Base-by-base conservation (phyloP, 805 yeast genomes). In the Myxozyma melibiosi region DNA sequence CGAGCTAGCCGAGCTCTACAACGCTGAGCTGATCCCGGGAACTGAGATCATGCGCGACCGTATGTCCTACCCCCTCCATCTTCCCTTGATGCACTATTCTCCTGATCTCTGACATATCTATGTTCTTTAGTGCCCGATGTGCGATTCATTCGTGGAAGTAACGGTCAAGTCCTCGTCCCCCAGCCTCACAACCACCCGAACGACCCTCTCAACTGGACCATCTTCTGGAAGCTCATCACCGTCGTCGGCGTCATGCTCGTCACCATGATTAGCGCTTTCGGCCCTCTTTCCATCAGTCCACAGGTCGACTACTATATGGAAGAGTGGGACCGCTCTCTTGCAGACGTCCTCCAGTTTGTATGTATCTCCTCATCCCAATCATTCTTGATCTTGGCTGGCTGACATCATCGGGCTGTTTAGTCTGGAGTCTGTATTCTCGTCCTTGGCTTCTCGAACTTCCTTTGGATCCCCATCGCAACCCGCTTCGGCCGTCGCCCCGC, bases 151-250 rank as follows among this genome's bases (percentile, higher is more conserved):
- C 47, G 18, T 6, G 33, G 9, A 14, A 11, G 42, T 5, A n/a
- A 33, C 4, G 42, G 51, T 8, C 22, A 35, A 30, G 69, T 74
- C n/a, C 65, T 73, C 42, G 67, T 72, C 33, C 78, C 78, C 2
- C 73, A 69, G 30, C 78, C 76, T 5, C 62, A 73, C 1, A 68
- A 66, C 16, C 74, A 74, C 50, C 77, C 76, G 3, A 71, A 73
- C 49, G 77, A 74, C 55, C 77, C 77, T 2, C 63, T 74, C 33
- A 66, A 64, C 38, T 74, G 78, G 76, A 55, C 69, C 2, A 28
- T 30, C 11, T 20, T n/a, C 11, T 69, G 65, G 60, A 69, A 68
- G 54, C 22, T 35, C 42, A 25, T 27, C 14, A n/a, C 18, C 41
- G 35, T 46, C 42, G n/a, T 24, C 16, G 51, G 51, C 22, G 28